These are phyloP conservation scores for Zalaria obscura DNA, from an alignment of 2,329 filamentous ascomycete genomes.

Conservation along the genomic window DNA sequence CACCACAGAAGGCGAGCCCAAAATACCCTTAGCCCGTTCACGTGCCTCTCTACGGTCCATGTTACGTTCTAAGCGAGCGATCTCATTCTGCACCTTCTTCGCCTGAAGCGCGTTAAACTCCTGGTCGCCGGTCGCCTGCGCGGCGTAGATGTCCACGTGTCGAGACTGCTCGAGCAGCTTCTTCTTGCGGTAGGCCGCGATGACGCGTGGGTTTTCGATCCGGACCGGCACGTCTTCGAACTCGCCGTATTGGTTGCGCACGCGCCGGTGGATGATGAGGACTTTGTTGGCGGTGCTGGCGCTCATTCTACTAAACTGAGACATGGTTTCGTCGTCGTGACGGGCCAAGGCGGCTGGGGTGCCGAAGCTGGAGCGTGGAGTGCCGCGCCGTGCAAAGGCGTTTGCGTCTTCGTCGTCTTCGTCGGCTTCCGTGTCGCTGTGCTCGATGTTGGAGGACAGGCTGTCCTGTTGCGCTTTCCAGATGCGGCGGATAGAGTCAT, in stretches of 20 bases:
- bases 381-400: constrained; percentile 31
- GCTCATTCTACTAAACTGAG: constrained; percentile 34
- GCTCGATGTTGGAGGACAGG: constrained; percentile 57
- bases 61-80: constrained; percentile 77
- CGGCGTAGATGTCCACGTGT: constrained; percentile 51
- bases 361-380: constrained; percentile 51
- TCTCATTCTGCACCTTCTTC: constrained; percentile 55
- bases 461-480: constrained; percentile 80
- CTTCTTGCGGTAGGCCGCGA: constrained; percentile 73
- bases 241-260: constrained; percentile 44
- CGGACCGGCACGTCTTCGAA: constrained; percentile 8
- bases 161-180: constrained; percentile 58
- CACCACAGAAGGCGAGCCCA: constrained; percentile 29
- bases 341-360: constrained; percentile 39
- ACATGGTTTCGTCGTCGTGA: constrained; percentile 63
- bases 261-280: constrained; percentile 59
- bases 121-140: constrained; percentile 50
- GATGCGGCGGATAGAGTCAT: constrained; percentile 78
- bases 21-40: constrained; percentile 63
- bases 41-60: constrained; percentile 79
- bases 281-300: constrained; percentile 47
- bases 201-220: constrained; percentile 59
- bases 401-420: constrained; percentile 38
- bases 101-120: constrained; percentile 51
- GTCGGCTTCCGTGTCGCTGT: constrained; percentile 61